Conservation (phyloP, 225 moss, liverwort and hornwort genomes). For the Antitrichia curtipendula region DNA sequence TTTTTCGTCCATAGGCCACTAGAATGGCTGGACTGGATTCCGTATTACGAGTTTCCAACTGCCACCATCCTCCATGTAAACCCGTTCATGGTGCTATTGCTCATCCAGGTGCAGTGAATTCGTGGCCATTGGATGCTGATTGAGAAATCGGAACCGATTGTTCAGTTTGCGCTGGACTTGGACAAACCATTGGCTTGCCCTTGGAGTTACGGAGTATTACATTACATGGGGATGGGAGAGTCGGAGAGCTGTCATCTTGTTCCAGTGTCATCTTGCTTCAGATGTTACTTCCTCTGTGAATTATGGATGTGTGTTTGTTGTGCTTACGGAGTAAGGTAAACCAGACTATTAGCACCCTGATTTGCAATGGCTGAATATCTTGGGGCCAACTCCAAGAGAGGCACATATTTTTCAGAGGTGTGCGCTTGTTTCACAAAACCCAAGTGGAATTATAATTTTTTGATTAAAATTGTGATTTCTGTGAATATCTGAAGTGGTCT, state of each 20-base stretch:
- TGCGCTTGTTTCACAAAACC: too few species aligned
- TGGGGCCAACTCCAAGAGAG: too few species aligned
- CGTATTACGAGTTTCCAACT: not conserved
- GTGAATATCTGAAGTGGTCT: too few species aligned
- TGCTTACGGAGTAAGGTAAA: not conserved
- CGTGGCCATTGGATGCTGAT: not conserved
- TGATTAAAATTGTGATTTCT: too few species aligned
- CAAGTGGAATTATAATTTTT: too few species aligned
- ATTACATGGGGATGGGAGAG: not conserved
- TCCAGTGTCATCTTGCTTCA: not conserved
- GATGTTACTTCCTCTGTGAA: not conserved
- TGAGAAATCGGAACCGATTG: not conserved
- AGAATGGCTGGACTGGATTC: not conserved
- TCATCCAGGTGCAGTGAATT: not conserved
- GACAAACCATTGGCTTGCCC: not conserved
- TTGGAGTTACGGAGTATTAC: not conserved
- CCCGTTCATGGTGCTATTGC: not conserved
- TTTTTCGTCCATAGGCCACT: not conserved
- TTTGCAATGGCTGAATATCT: too few species aligned
- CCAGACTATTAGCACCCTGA: too few species aligned
- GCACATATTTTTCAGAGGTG: too few species aligned
- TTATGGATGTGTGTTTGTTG: not conserved
- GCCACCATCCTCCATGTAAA: not conserved
- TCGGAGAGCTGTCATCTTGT: not conserved
- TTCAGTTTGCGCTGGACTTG: conserved; percentile 5